Percentiles rank a stretch among this genome's conserved stretches.
These are phyloP conservation scores for Nakaseomyces nivariensis DNA, from an alignment of 1,139 yeast species.

Conservation along the genomic window DNA sequence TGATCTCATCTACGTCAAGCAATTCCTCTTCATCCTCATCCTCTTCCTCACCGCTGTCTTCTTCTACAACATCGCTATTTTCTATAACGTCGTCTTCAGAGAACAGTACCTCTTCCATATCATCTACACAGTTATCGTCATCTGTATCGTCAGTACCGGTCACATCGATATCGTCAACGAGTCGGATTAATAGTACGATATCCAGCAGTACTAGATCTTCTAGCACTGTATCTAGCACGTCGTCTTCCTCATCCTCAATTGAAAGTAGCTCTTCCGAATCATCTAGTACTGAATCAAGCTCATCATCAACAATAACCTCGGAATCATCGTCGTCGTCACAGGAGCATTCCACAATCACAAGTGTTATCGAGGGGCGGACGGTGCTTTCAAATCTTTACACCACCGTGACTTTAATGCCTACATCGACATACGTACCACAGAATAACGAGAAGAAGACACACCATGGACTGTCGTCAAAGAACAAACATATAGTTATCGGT, in stretches of 20 bases:
- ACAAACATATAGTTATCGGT: conserved; percentile 40
- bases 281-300: conserved; percentile 4
- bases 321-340: conserved; percentile 6
- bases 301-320: conserved; percentile 8
- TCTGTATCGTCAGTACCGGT: neutral
- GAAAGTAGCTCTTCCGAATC: neutral
- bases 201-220: neutral
- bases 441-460: conserved; percentile 12
- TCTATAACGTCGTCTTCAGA: too few relatives aligned
- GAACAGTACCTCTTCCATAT: neutral
- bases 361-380: conserved; percentile 27
- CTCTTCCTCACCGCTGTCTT: neutral
- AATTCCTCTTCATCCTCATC: neutral
- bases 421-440: conserved; percentile 12
- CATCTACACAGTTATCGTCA: conserved; percentile 2
- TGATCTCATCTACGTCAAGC: neutral
- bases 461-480: conserved; percentile 34
- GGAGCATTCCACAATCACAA: conserved; percentile 17
- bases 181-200: neutral
- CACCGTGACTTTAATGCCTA: conserved; percentile 21
- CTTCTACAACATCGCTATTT: neutral
- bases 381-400: conserved; percentile 28
- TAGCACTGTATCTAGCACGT: neutral
- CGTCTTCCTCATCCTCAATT: neutral
- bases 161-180: neutral